These are phyloP conservation scores for Podosphaera fusca DNA, from an alignment of 2,329 filamentous ascomycete genomes.

Conservation along the genomic window DNA sequence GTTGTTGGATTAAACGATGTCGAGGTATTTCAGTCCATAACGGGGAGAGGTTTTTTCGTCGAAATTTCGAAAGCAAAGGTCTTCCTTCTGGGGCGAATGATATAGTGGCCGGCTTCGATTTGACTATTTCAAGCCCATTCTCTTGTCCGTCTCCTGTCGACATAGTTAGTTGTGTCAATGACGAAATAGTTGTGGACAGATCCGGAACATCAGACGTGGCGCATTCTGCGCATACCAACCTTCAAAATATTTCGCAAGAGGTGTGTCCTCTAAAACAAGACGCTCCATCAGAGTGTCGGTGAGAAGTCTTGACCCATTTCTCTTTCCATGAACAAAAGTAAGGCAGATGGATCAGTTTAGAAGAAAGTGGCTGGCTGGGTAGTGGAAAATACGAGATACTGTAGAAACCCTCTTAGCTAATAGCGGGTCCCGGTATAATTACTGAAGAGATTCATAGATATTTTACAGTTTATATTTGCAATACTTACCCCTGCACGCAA, in stretches of 20 bases:
- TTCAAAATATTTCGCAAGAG: slow-evolving; percentile 73
- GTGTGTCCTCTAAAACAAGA: slow-evolving; percentile 66
- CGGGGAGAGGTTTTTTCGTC: slow-evolving; percentile 23
- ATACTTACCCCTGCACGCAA: too few species aligned
- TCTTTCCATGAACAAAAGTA: neutral
- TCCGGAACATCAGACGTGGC: neutral
- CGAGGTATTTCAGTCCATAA: slow-evolving; percentile 21
- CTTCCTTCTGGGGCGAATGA: slow-evolving; percentile 32
- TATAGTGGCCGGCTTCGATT: slow-evolving; percentile 12
- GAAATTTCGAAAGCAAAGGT: slow-evolving; percentile 30
- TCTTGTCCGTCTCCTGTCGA: slow-evolving; percentile 22
- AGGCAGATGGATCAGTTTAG: too few species aligned
- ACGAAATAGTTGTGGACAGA: neutral
- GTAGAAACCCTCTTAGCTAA: too few species aligned
- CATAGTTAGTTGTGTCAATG: neutral
- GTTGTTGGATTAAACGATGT: slow-evolving; percentile 21
- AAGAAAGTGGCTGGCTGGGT: too few species aligned
- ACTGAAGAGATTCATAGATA: too few species aligned
- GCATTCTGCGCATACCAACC: slow-evolving; percentile 28
- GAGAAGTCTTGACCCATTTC: slow-evolving; percentile 9
- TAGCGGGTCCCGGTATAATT: too few species aligned
- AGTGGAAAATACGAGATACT: too few species aligned
- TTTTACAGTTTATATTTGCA: too few species aligned
- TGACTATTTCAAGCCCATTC: slow-evolving; percentile 8
- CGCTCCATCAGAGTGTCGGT: slow-evolving; percentile 44